Evolutionary conservation across 768 basidiomycete genomes (phyloP), one percentile per base, ranked within the genome.

Genomic region (Rhizopogon salebrosus): DNA sequence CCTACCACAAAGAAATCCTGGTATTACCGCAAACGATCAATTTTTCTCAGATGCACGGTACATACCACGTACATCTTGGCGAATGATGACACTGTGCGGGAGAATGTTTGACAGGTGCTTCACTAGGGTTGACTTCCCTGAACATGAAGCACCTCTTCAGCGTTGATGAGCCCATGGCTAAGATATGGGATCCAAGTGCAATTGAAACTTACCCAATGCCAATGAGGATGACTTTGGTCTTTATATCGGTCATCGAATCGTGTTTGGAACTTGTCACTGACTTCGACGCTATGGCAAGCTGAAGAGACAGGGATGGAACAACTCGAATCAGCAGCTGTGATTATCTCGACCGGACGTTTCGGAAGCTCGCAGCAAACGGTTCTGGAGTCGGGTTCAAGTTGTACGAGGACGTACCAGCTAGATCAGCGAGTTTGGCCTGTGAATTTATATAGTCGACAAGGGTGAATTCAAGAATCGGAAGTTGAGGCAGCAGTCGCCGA

Each of bases 41-140:
- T 58, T 42, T 31, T n/a, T 38, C 36, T 37, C 36, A 34, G 11
- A 34, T 13, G 11, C 7, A 20, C 18, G 20, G 40, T n/a, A 45
- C 24, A 27, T 18, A 43, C 4, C 14, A 77, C 87, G 56, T 62
- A 92, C 90, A 72, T 98, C 95, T 69, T 97, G 92, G 68, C 95
- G 93, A 48, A 98, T 78, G 55, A 95, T 89, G 38, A 90, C 75
- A 50, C 90, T 87, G 60, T 83, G 75, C 0, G 92, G 90, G 29
- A 95, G 68, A 50, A 89, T 84, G 3, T 70, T 67, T 20, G 75
- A 76, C 49, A 98, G 76, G 65, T 94, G 90, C 67, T 95, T 97
- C 26, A 93, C 93, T n/a, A 98, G 80, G 0, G 94, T 92, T 1
- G 95, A 97, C 75, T 98, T 98, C 14, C 95, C 95, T 0, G 87